Evolutionary conservation across 345 rosid species (phyloP), one percentile per base, ranked within the genome.

Genomic region (Conringia planisiliqua): DNA sequence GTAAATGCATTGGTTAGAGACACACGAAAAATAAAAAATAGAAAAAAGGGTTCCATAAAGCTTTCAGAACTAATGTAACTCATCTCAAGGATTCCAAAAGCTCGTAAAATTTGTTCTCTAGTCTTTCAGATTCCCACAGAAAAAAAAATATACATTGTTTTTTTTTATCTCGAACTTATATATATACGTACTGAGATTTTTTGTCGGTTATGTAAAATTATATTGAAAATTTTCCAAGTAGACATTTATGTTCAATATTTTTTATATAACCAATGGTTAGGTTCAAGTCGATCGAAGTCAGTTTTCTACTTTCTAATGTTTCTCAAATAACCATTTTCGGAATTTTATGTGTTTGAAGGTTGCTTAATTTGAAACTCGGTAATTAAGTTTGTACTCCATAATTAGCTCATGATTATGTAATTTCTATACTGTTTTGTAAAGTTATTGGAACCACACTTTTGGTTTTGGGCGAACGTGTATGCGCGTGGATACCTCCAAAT

Each of bases 1-100:
- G 67, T 58, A 58, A 29, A 58, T 58, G 52, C 61, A 74, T 66
- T 66, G 52, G 60, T 57, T 65, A 46, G 32, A 27, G 52, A 74
- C 78, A 66, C n/a, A n/a, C n/a, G n/a, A n/a, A n/a, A n/a, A 17
- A 58, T 58, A 57, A 11, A 66, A 33, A 57, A 74, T 16, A 35
- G 6, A 59, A 56, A 56, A 59, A 56, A 56, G 30, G 46, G 18
- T 43, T 73, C 71, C 38, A 11, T 46, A 65, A 33, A 65, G 65
- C 50, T 65, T 62, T 72, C 33, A 39, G n/a, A 3, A 51, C 70
- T 11, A 26, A 26, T 59, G 17, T 59, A n/a, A 10, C 44, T 2
- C 46, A 54, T 54, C 42, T 4, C 26, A 63, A 32, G 6, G 24
- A 32, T 55, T 65, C 29, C 29, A 27, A 9, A 27, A 27, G 18